Conservation (phyloP, 2,329 filamentous ascomycete species). For the Lasiodiplodia citricola region DNA sequence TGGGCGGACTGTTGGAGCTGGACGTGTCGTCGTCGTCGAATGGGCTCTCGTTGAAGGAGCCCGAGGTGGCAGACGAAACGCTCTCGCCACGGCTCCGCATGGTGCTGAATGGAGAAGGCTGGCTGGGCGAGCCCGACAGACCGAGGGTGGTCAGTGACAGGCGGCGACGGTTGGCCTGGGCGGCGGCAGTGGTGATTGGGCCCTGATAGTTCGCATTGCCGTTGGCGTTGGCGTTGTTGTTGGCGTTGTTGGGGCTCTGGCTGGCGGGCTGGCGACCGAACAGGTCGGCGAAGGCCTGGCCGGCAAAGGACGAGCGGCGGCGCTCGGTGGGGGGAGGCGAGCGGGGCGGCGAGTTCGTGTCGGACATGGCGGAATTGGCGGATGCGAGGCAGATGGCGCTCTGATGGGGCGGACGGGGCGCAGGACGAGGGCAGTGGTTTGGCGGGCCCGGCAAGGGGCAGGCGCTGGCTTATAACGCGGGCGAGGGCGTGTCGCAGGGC, state of each 20-base stretch:
- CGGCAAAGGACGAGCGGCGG: conserved; percentile 55
- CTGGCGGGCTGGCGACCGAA: conserved; percentile 46
- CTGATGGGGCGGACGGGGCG: conserved; percentile 34
- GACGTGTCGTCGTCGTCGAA: conserved; percentile 64
- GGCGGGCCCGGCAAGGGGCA: conserved; percentile 4
- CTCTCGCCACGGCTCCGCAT: conserved; percentile 51
- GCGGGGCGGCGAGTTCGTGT: conserved; percentile 48
- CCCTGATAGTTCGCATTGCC: conserved; percentile 41
- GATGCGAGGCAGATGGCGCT: background rate
- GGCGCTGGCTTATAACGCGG: conserved; percentile 7
- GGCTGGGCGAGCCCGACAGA: conserved; percentile 50
- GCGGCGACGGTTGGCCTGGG: conserved; percentile 55
- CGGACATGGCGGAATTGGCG: conserved; percentile 36
- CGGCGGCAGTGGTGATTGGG: conserved; percentile 55
- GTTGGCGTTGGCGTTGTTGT: background rate
- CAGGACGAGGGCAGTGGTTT: conserved; percentile 27
- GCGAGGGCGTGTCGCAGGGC: background rate
- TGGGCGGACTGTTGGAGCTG: conserved; percentile 64
- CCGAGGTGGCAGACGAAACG: conserved; percentile 54
- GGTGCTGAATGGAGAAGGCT: conserved; percentile 48
- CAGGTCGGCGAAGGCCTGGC: conserved; percentile 56
- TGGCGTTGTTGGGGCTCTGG: conserved; percentile 27
- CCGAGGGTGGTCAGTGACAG: conserved; percentile 57
- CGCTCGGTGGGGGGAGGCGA: conserved; percentile 43
- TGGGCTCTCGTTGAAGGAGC: conserved; percentile 55